phyloP scores from a whole-genome alignment of 2,329 filamentous ascomycete genomes.

The Colletotrichum sidae region DNA sequence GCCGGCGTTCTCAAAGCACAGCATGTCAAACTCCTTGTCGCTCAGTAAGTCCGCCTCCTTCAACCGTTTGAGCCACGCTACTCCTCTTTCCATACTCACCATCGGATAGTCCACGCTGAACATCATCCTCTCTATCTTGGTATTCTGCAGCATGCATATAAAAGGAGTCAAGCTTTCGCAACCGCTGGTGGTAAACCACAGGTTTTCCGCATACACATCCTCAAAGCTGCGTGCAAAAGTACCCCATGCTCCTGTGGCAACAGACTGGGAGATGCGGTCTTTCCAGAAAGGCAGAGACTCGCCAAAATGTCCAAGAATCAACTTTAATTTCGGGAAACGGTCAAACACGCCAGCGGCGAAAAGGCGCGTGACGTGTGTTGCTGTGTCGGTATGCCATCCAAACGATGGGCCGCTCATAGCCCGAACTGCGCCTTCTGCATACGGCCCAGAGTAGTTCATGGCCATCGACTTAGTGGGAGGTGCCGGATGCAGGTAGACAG shows the following conservation, averaged over 20 bases:
- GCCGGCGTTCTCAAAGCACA: no score
- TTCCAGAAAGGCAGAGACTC: slow-evolving; percentile 65
- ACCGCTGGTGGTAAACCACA: slow-evolving; percentile 69
- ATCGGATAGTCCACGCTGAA: slow-evolving; percentile 71
- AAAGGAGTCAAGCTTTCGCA: slow-evolving; percentile 62
- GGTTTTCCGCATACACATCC: slow-evolving; percentile 65
- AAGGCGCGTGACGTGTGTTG: slow-evolving; percentile 43
- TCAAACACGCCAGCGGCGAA: slow-evolving; percentile 27
- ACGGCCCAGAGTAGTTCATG: slow-evolving; percentile 43
- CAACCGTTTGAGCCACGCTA: slow-evolving; percentile 46
- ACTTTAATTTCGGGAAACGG: slow-evolving; percentile 15
- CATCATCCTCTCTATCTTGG: slow-evolving; percentile 61
- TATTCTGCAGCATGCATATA: slow-evolving; percentile 56
- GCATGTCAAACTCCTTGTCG: no score
- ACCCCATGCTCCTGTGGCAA: slow-evolving; percentile 43
- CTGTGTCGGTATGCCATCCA: slow-evolving; percentile 64
- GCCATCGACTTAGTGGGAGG: slow-evolving; percentile 46
- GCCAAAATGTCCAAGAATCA: slow-evolving; percentile 28
- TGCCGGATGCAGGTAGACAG: slow-evolving; percentile 72
- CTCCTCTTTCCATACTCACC: slow-evolving; percentile 59
- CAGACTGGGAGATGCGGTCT: slow-evolving; percentile 53
- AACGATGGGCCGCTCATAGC: slow-evolving; percentile 55
- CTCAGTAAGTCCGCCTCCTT: no score
- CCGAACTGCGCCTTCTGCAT: slow-evolving; percentile 42
- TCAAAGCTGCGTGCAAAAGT: slow-evolving; percentile 47